phyloP scores from a whole-genome alignment of 2,329 filamentous ascomycete genomes.

The Keithomyces neogunnii region DNA sequence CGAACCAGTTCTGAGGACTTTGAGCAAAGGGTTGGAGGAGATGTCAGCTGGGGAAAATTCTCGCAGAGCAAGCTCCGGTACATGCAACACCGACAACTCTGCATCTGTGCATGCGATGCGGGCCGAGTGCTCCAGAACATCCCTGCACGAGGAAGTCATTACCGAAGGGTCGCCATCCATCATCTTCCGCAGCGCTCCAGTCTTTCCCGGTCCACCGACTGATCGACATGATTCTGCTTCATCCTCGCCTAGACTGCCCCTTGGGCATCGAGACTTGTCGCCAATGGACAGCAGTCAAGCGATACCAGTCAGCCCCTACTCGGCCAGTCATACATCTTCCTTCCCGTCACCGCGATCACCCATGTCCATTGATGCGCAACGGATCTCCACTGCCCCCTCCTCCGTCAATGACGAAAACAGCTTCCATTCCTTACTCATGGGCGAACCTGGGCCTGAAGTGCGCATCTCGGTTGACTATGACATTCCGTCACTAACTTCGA shows the following conservation, averaged over 20 bases:
- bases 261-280: slow-evolving; percentile 35
- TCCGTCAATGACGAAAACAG: slow-evolving; percentile 63
- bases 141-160: slow-evolving; percentile 43
- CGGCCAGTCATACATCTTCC: slow-evolving; percentile 54
- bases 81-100: slow-evolving; percentile 29
- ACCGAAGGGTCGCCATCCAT: slow-evolving; percentile 35
- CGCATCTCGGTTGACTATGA: slow-evolving; percentile 62
- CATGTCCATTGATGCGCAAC: slow-evolving; percentile 61
- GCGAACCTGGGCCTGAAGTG: slow-evolving; percentile 64
- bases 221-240: slow-evolving; percentile 32
- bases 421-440: slow-evolving; percentile 63
- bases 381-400: slow-evolving; percentile 67
- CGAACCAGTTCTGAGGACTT: neutral
- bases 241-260: slow-evolving; percentile 35
- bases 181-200: slow-evolving; percentile 30
- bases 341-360: slow-evolving; percentile 58
- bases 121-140: slow-evolving; percentile 39
- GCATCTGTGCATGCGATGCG: slow-evolving; percentile 24
- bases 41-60: slow-evolving; percentile 13
- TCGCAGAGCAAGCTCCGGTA: slow-evolving; percentile 37
- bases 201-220: slow-evolving; percentile 20
- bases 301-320: slow-evolving; percentile 54
- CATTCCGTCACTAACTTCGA: slow-evolving; percentile 66
- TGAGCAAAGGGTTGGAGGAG: neutral
- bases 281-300: slow-evolving; percentile 43